Evolutionary conservation across 768 basidiomycete species (phyloP), one percentile per base, ranked within the genome.

Genomic region (Naganishia vaughanmartiniae): DNA sequence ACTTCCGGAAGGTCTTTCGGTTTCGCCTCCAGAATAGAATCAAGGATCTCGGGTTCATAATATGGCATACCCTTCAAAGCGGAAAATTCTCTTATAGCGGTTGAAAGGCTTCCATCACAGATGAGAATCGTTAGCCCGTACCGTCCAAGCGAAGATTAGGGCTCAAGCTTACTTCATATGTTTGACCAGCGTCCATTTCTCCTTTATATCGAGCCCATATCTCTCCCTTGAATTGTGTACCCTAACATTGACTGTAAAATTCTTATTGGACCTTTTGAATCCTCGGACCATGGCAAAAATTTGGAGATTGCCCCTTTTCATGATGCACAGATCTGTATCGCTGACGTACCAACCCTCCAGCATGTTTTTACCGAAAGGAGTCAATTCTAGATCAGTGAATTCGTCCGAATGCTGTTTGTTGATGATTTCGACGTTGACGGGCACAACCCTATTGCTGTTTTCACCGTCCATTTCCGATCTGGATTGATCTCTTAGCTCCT

Each of bases 401-500:
- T 90, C 88, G 76, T 93, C 91, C 10, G 87, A 85, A 77, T 87
- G 90, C 71, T 86, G 86, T 21, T 90, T 87, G 19, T 87, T 86
- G 31, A 83, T 84, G 51, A 98, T 85, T 70, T 86, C 88, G 81
- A 87, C 87, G 30, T 85, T 83, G 74, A 87, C 86, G 1, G 80
- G 78, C 7, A 88, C 85, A 7, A 74, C 68, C n/a, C 26, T 63
- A 2, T 68, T 24, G 10, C 31, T 65, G 24, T 66, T 67, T 10
- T 70, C 72, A 67, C 89, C 88, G 63, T 90, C 88, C 77, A 91
- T 92, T 5, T 91, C 87, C 73, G 91, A 87, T 10, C 84, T 76
- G 28, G 95, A 85, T 77, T 95, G 92, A 33, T 89, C 87, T 94
- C 96, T 97, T 72, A 91, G 88, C 81, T 99, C 96, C 70, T 91